Evolutionary conservation across 371 early-diverging fungal species (phyloP).

Genomic region (Circinella minor): DNA sequence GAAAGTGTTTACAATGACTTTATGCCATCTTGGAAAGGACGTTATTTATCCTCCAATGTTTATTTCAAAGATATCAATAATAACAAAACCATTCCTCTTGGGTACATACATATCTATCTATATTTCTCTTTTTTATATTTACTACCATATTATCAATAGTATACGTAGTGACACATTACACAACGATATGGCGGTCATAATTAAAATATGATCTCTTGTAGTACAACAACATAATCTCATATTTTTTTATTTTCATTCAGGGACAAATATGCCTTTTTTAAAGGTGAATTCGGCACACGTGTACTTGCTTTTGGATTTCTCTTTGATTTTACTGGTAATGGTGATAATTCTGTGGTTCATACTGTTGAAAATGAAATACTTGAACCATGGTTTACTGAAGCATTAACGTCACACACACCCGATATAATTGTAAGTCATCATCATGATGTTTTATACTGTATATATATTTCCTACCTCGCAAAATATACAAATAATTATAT

Average conservation of each 20-base stretch:
- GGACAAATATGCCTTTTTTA: constrained; percentile 54
- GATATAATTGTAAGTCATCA: constrained; percentile 49
- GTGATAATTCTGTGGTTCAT: constrained; percentile 44
- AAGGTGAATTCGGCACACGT: constrained; percentile 58
- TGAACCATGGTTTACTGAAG: constrained; percentile 60
- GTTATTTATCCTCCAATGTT: constrained; percentile 60
- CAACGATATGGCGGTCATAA: background rate
- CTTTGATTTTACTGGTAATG: constrained; percentile 53
- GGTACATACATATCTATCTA: constrained; percentile 28
- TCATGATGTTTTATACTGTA: background rate
- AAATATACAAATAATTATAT: background rate
- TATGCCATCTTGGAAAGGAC: constrained; percentile 58
- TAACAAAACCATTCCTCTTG: constrained; percentile 56
- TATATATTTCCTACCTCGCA: background rate
- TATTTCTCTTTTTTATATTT: background rate
- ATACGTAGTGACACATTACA: background rate
- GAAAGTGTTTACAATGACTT: constrained; percentile 38
- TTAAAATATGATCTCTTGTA: background rate
- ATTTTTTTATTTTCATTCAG: constrained; percentile 15
- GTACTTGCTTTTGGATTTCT: constrained; percentile 65
- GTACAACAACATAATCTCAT: background rate
- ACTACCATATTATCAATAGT: background rate
- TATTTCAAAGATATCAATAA: constrained; percentile 47
- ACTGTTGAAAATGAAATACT: constrained; percentile 52
- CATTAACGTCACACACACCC: constrained; percentile 47